Evolutionary conservation across 768 basidiomycete species (phyloP), one percentile per base, ranked within the genome.

Genomic region (Kwoniella sp.): DNA sequence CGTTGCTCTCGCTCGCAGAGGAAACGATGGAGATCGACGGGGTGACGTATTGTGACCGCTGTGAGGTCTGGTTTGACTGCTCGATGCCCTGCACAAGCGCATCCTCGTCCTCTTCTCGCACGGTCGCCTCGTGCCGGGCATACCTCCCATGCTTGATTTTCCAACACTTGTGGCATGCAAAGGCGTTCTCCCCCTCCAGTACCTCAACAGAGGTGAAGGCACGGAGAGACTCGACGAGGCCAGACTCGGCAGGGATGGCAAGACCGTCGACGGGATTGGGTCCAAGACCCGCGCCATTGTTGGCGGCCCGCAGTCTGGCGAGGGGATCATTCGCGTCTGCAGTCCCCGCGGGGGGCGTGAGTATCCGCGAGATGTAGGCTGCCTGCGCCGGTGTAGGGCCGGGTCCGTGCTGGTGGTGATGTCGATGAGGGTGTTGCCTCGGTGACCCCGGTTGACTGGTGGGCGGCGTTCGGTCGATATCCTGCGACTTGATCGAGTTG

Each of bases 131-230:
- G 34, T 62, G 56, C 12, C 52, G 37, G 39, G 76, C 70, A 59
- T 83, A 81, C 50, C 79, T 72, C 15, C 86, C 85, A 34, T 60
- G 57, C 41, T 73, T 70, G 53, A 89, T 84, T 78, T 89, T 91
- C 92, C 92, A 98, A 75, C 92, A 98, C 45, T 85, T 80, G 59
- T 86, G 80, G 71, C 92, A 98, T 0, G 90, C 90, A 46, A 95
- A 91, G 77, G 84, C 86, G 63, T 98, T 95, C 63, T 95, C 92
- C 0, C 89, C 89, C 61, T 95, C 88, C 28, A 98, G 76, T 6
- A 88, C 81, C 64, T 98, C 92, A n/a, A 95, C 91, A 3, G 85
- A 80, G 0, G 91, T 95, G 75, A 98, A 98, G 77, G 87, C 79
- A 57, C 83, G 79, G 53, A 93, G 74, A 58, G 87, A 89, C 50